Conservation (phyloP, 129 eudicot genomes). For the Escallonia rubra region DNA sequence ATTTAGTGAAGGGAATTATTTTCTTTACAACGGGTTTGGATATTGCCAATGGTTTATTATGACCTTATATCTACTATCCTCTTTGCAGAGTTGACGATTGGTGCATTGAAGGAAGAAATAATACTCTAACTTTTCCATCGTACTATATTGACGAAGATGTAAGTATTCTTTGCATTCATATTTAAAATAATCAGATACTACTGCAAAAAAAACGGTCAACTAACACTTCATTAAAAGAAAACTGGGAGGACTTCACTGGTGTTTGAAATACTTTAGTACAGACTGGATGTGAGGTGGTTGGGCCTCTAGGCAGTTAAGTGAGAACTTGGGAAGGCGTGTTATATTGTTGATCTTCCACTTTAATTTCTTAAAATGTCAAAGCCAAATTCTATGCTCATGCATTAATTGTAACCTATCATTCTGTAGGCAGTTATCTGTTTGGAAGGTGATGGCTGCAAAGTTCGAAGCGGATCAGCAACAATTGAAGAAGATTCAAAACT, state of each 20-base stretch:
- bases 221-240: too few relatives aligned
- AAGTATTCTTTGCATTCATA: constrained; percentile 23
- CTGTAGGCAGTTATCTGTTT: constrained; percentile 90
- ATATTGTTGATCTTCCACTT: neutral
- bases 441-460: constrained; percentile 92
- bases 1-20: neutral
- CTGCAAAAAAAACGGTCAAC: too few relatives aligned
- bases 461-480: constrained; percentile 57
- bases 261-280: too few relatives aligned
- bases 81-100: constrained; percentile 87
- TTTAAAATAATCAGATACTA: too few relatives aligned
- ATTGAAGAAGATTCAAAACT: constrained; percentile 63
- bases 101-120: constrained; percentile 76
- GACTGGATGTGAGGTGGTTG: too few relatives aligned
- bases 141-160: constrained; percentile 99
- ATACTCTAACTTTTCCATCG: constrained; percentile 81
- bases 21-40: neutral
- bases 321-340: too few relatives aligned
- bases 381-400: constrained; percentile 3
- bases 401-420: constrained; percentile 17
- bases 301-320: too few relatives aligned
- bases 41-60: neutral
- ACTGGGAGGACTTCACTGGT: too few relatives aligned
- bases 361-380: neutral
- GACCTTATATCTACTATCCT: constrained; percentile 17